A percentile compares a stretch with the other conserved stretches of the same genome.
Evolutionary conservation across 768 basidiomycete genomes (phyloP).

Genomic region (Trametes meyenii): DNA sequence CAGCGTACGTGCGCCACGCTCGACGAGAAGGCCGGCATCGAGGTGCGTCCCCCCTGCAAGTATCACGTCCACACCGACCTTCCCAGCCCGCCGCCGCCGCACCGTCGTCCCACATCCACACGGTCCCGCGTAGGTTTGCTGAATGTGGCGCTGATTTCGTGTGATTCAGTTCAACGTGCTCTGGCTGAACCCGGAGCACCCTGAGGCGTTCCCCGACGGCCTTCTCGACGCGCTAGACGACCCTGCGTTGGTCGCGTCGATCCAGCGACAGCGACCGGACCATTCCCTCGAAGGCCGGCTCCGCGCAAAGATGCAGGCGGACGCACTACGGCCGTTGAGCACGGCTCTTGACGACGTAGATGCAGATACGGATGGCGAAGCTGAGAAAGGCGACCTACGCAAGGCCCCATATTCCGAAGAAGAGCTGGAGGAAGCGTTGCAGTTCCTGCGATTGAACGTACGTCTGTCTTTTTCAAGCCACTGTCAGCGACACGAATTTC

Average conservation of each 20-base stretch:
- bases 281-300: slow-evolving; percentile 51
- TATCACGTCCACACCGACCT: background rate
- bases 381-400: slow-evolving; percentile 28
- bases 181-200: slow-evolving; percentile 71
- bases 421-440: slow-evolving; percentile 63
- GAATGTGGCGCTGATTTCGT: background rate
- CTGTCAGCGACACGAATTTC: background rate
- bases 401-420: slow-evolving; percentile 51
- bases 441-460: slow-evolving; percentile 71
- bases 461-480: slow-evolving; percentile 19
- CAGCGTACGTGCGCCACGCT: slow-evolving; percentile 74
- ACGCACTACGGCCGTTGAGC: slow-evolving; percentile 60
- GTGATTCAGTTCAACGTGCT: slow-evolving; percentile 72
- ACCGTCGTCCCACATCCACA: background rate
- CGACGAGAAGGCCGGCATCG: slow-evolving; percentile 72
- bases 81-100: no score
- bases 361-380: slow-evolving; percentile 26
- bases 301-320: slow-evolving; percentile 72
- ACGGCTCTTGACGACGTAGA: slow-evolving; percentile 40
- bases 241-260: slow-evolving; percentile 31
- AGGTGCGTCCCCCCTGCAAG: slow-evolving; percentile 45
- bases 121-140: background rate
- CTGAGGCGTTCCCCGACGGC: slow-evolving; percentile 66
- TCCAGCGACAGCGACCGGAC: slow-evolving; percentile 26
- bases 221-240: slow-evolving; percentile 62